Evolutionary conservation across 1,284 basidiomycete genomes (phyloP), one percentile per base, ranked within the genome.

Genomic region (Tranzscheliella williamsii): DNA sequence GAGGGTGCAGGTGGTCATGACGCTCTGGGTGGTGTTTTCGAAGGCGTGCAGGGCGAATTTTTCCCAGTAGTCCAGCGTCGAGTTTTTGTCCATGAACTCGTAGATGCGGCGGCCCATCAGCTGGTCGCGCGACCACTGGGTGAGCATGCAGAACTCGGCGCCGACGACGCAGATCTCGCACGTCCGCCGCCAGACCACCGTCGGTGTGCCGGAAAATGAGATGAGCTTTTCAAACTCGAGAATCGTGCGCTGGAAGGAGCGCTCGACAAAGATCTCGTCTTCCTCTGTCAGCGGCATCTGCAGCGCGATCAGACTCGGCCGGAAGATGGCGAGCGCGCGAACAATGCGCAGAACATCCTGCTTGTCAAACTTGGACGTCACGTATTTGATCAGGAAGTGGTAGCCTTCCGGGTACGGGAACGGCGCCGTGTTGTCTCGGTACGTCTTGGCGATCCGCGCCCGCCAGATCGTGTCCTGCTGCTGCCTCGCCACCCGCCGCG

Each of bases 81-180:
- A 70, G 29, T 67, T 56, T 42, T 72, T 75, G 41, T 77, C 75
- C 64, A 76, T 67, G 42, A 77, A 72, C 47, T 77, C 68, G 38
- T 76, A 77, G 24, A 77, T 76, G 43, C 68, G 64, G 24, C 68
- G 54, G 18, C 75, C 75, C 40, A 75, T 42, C 35, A 77, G 42
- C 41, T 72, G 53, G 6, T 77, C 73, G 17, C 67, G 55, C 23
- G 54, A 49, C 73, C 75, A 75, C 33, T 76, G 70, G 1, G 91
- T 92, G 53, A 98, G 82, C 83, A 91, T 88, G 78, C 88, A 91
- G 76, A 98, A 98, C 79, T 98, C 93, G 2, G 91, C 88, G 0
- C 93, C 92, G 34, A 94, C 94, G 33, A 95, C 86, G 73, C 91
- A 93, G 29, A 98, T 91, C 81, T 98, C 95, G 73, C 94, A 94